Conservation (phyloP, 2,329 filamentous ascomycete species). For the Aureobasidium sp. region DNA sequence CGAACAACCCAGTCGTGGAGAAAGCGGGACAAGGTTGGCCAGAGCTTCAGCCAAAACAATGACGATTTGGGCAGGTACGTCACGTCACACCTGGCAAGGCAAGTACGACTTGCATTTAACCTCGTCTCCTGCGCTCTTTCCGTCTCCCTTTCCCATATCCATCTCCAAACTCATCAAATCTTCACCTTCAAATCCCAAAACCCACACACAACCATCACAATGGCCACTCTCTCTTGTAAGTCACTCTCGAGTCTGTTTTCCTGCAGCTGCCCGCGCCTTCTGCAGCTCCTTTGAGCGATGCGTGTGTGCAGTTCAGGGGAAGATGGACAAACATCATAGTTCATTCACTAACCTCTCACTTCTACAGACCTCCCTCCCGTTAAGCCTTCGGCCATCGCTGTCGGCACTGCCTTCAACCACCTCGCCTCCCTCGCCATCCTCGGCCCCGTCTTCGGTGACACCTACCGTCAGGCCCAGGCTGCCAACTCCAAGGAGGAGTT, state of each 20-base stretch:
- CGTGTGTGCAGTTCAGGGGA: neutral
- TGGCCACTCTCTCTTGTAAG: conserved; percentile 53
- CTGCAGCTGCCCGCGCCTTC: neutral
- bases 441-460: conserved; percentile 83
- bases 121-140: conserved; percentile 15
- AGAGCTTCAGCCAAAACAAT: conserved; percentile 2
- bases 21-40: conserved; percentile 9
- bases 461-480: conserved; percentile 84
- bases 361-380: conserved; percentile 65
- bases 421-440: conserved; percentile 81
- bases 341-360: conserved; percentile 17
- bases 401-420: conserved; percentile 95
- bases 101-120: conserved; percentile 14
- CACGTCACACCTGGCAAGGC: neutral
- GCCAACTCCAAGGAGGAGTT: conserved; percentile 97
- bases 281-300: neutral
- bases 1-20: neutral
- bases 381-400: conserved; percentile 95
- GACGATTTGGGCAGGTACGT: neutral
- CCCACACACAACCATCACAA: conserved; percentile 33
- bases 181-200: neutral
- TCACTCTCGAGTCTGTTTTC: conserved; percentile 17
- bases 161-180: conserved; percentile 11
- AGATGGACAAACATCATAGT: neutral
- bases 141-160: conserved; percentile 10